phyloP scores from a whole-genome alignment of 306 rosid genomes.

The Spatholobus suberectus region DNA sequence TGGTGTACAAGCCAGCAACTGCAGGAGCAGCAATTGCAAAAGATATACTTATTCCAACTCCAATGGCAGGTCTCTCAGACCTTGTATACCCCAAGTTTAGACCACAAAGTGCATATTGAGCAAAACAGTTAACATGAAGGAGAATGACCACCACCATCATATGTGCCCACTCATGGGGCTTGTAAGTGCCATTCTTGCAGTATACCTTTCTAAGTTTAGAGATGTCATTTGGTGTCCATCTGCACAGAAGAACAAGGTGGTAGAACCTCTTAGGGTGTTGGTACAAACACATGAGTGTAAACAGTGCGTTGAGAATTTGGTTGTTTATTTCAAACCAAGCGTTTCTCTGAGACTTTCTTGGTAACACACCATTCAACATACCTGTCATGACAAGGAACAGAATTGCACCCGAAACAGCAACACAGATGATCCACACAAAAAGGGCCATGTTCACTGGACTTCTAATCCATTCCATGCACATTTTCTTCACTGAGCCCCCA shows the following conservation, averaged over 20 bases:
- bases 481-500: conserved; percentile 63
- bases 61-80: conserved; percentile 81
- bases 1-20: conserved; percentile 72
- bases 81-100: conserved; percentile 85
- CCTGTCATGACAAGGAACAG: conserved; percentile 95
- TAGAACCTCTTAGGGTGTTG: conserved; percentile 81
- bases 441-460: conserved; percentile 91
- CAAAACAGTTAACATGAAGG: conserved; percentile 84
- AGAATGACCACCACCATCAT: conserved; percentile 89
- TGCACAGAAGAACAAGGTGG: conserved; percentile 80
- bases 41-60: conserved; percentile 80
- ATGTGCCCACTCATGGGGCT: conserved; percentile 93
- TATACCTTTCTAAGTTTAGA: conserved; percentile 67
- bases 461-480: conserved; percentile 72
- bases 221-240: conserved; percentile 81
- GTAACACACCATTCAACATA: conserved; percentile 72
- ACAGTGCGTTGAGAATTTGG: conserved; percentile 91
- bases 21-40: conserved; percentile 85
- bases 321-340: conserved; percentile 93
- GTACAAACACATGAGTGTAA: conserved; percentile 92
- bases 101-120: conserved; percentile 91
- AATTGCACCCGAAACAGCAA: conserved; percentile 90
- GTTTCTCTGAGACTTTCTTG: conserved; percentile 70
- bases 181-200: conserved; percentile 86
- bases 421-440: conserved; percentile 72